Evolutionary conservation across 2,329 filamentous ascomycete species (phyloP).

Genomic region (Penicillium sp.): DNA sequence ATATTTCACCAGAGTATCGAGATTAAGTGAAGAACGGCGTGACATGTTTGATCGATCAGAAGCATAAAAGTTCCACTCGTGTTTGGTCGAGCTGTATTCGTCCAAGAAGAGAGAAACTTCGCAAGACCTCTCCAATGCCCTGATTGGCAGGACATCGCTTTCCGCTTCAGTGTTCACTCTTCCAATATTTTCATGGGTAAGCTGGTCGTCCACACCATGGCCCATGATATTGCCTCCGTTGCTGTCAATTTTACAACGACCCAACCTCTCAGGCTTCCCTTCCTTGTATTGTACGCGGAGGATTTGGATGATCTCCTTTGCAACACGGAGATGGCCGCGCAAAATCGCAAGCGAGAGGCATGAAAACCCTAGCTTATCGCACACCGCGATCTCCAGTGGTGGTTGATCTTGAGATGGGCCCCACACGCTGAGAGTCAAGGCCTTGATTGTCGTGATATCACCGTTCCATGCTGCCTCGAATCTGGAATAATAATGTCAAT

Average conservation of each 20-base stretch:
- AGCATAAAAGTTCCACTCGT: not conserved
- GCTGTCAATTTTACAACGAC: slow-evolving; percentile 29
- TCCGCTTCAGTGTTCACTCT: slow-evolving; percentile 64
- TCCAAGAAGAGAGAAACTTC: slow-evolving; percentile 27
- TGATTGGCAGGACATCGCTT: slow-evolving; percentile 54
- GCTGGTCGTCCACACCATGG: slow-evolving; percentile 60
- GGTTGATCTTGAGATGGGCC: slow-evolving; percentile 48
- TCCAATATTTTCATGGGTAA: slow-evolving; percentile 72
- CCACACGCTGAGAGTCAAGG: slow-evolving; percentile 29
- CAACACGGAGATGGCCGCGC: slow-evolving; percentile 59
- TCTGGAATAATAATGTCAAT: slow-evolving; percentile 50
- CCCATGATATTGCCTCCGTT: slow-evolving; percentile 33
- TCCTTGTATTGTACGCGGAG: slow-evolving; percentile 62
- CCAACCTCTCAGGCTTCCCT: slow-evolving; percentile 47
- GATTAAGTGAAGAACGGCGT: not conserved
- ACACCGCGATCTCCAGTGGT: slow-evolving; percentile 60
- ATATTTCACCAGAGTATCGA: slow-evolving; percentile 36
- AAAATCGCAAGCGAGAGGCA: slow-evolving; percentile 66
- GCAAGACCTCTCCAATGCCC: slow-evolving; percentile 46
- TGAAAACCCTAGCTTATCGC: slow-evolving; percentile 49
- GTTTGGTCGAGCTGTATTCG: slow-evolving; percentile 2
- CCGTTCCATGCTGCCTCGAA: slow-evolving; percentile 65
- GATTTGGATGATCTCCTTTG: slow-evolving; percentile 65
- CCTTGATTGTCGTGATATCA: slow-evolving; percentile 57
- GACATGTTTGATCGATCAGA: not conserved